These are phyloP conservation scores for Ceratocystiopsis minuta DNA, from an alignment of 2,329 filamentous ascomycete genomes.

Conservation along the genomic window DNA sequence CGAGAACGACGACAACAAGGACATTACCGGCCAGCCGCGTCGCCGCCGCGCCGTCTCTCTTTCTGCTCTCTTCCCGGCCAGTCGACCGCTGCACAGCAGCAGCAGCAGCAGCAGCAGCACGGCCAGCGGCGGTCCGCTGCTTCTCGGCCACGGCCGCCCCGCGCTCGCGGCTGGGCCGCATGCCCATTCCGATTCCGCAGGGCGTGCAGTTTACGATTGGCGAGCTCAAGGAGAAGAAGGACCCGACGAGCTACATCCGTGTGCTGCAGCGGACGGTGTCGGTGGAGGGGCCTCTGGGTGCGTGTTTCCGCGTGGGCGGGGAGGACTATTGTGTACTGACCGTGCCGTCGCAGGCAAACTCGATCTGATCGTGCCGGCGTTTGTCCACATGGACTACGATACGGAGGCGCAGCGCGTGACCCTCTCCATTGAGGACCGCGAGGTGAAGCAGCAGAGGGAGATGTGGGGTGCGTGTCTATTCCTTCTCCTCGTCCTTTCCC, in stretches of 20 bases:
- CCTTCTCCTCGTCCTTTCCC: too few species aligned
- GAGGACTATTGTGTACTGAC: not conserved
- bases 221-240: slow-evolving; percentile 35
- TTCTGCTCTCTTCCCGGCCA: too few species aligned
- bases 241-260: slow-evolving; percentile 40
- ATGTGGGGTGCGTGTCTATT: slow-evolving; percentile 64
- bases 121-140: slow-evolving; percentile 3
- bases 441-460: slow-evolving; percentile 58
- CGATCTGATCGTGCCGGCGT: slow-evolving; percentile 61
- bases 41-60: too few species aligned
- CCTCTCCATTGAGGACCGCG: slow-evolving; percentile 51
- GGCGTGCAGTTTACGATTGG: slow-evolving; percentile 63
- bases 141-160: slow-evolving; percentile 56
- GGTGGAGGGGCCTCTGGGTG: slow-evolving; percentile 66
- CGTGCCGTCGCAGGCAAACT: slow-evolving; percentile 40
- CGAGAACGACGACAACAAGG: slow-evolving; percentile 12
- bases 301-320: slow-evolving; percentile 8
- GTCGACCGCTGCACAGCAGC: not conserved
- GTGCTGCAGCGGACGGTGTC: slow-evolving; percentile 50
- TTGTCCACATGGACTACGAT: slow-evolving; percentile 55
- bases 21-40: too few species aligned
- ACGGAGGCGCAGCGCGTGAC: slow-evolving; percentile 40
- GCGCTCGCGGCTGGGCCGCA: slow-evolving; percentile 70
- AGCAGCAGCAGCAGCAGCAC: not conserved
- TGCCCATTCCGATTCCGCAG: slow-evolving; percentile 62